phyloP scores from a whole-genome alignment of 1,284 basidiomycete species.

The Entoloma clypeatum region DNA sequence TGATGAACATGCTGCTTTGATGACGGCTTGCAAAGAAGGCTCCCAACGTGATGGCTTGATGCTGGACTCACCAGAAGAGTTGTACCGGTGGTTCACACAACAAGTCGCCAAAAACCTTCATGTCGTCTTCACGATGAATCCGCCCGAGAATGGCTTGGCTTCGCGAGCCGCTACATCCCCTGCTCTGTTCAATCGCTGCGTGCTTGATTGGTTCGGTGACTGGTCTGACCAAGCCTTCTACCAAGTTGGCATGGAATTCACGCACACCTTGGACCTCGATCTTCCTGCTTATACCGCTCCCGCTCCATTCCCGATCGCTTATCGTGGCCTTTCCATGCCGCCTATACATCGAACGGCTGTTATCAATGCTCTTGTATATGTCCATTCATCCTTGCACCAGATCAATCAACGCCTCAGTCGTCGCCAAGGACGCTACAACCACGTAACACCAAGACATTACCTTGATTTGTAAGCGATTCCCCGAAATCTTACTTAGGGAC shows the following conservation, averaged over 20 bases:
- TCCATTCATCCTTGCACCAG: constrained; percentile 88
- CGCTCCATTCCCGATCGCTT: constrained; percentile 81
- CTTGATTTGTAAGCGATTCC: constrained; percentile 86
- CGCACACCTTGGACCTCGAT: constrained; percentile 87
- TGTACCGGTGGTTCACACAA: constrained; percentile 96
- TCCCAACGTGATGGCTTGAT: constrained; percentile 96
- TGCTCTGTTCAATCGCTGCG: constrained; percentile 96
- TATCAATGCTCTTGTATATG: constrained; percentile 90
- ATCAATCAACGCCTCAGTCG: constrained; percentile 89
- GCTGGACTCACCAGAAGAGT: constrained; percentile 96
- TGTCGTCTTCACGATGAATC: constrained; percentile 99
- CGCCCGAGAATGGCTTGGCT: constrained; percentile 92
- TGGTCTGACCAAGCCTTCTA: constrained; percentile 98
- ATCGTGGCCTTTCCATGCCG: constrained; percentile 76
- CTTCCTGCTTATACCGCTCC: constrained; percentile 77
- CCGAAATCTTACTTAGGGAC: constrained; percentile 9
- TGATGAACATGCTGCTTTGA: constrained; percentile 93
- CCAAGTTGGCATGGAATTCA: constrained; percentile 96
- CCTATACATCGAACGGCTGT: constrained; percentile 85
- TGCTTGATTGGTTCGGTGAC: constrained; percentile 97
- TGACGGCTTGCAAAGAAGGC: constrained; percentile 99
- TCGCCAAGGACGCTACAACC: constrained; percentile 90
- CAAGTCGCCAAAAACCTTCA: constrained; percentile 96
- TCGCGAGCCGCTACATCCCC: constrained; percentile 96
- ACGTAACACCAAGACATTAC: constrained; percentile 98